Evolutionary conservation across 129 eudicot genomes (phyloP).

Genomic region (Pittosporum tobira): DNA sequence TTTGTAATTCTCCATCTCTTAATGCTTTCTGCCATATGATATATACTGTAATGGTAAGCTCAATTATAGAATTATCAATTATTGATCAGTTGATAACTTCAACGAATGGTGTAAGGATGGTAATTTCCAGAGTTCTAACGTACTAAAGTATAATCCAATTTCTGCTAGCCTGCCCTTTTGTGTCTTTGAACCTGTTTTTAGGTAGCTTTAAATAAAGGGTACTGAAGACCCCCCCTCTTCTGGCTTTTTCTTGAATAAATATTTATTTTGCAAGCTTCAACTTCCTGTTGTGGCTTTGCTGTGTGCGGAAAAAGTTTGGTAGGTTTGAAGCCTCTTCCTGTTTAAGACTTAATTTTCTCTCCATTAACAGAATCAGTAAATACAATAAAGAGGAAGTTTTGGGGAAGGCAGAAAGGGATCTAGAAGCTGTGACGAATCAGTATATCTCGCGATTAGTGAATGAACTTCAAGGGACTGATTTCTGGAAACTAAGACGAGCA

Average conservation of each 20-base stretch:
- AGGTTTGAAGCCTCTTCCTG: not conserved
- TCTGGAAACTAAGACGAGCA: constrained; percentile 95
- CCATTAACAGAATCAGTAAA: constrained; percentile 58
- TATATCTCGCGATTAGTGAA: constrained; percentile 57
- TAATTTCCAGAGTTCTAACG: not conserved
- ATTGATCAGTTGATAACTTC: not conserved
- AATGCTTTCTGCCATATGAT: not conserved
- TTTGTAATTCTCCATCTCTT: no score
- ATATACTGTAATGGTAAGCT: not conserved
- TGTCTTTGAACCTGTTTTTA: no score
- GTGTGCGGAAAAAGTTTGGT: not conserved
- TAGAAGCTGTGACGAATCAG: constrained; percentile 68
- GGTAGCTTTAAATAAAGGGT: no score
- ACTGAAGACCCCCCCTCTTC: no score
- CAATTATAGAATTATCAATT: not conserved
- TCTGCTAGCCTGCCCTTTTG: not conserved
- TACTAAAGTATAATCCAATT: not conserved
- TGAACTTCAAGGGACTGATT: constrained; percentile 82
- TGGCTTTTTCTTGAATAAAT: not conserved
- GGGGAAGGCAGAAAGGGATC: constrained; percentile 82
- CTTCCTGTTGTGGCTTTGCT: not conserved
- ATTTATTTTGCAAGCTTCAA: not conserved
- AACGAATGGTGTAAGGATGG: not conserved
- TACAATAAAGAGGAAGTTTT: constrained; percentile 72
- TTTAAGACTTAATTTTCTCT: constrained; percentile 5